These are phyloP conservation scores for Pythium dissotocum DNA, from an alignment of 352 stramenopile species.

Conservation along the genomic window DNA sequence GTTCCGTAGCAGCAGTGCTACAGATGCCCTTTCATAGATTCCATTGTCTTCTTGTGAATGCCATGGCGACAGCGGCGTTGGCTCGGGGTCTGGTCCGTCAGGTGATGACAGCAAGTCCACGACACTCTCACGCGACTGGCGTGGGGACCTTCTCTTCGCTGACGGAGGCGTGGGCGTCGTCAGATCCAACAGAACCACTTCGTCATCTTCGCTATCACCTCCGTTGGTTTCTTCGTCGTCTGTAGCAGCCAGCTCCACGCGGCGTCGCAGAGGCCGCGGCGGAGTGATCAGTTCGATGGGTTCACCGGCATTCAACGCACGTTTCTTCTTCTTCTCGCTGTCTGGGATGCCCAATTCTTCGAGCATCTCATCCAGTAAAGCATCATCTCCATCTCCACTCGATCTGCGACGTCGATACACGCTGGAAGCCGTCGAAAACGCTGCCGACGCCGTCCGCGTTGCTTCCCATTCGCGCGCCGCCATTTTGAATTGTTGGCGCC, in stretches of 20 bases:
- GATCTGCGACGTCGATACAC: neutral
- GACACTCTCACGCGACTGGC: constrained; percentile 26
- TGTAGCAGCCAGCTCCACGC: neutral
- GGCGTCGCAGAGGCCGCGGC: constrained; percentile 4
- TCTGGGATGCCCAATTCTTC: constrained; percentile 24
- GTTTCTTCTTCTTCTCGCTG: constrained; percentile 23
- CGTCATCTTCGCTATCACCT: neutral
- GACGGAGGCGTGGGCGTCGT: constrained; percentile 29
- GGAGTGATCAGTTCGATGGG: constrained; percentile 28
- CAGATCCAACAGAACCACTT: constrained; percentile 23
- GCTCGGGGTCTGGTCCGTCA: constrained; percentile 12
- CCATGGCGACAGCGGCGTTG: constrained; percentile 5
- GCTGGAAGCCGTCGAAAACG: neutral
- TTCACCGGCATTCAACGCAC: neutral
- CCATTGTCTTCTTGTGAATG: constrained; percentile 1
- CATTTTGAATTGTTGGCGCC: constrained; percentile 5
- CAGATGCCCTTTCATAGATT: neutral
- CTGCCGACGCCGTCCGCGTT: neutral
- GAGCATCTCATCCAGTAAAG: constrained; percentile 24
- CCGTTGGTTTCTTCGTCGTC: constrained; percentile 3
- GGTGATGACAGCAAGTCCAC: constrained; percentile 52
- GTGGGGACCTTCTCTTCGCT: neutral
- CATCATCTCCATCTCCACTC: constrained; percentile 19
- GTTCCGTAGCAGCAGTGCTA: neutral
- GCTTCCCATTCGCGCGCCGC: neutral